A percentile compares a stretch with the other conserved stretches of the same genome.
phyloP scores from a whole-genome alignment of 257 asterid genomes.

The Ehretia macrophylla region DNA sequence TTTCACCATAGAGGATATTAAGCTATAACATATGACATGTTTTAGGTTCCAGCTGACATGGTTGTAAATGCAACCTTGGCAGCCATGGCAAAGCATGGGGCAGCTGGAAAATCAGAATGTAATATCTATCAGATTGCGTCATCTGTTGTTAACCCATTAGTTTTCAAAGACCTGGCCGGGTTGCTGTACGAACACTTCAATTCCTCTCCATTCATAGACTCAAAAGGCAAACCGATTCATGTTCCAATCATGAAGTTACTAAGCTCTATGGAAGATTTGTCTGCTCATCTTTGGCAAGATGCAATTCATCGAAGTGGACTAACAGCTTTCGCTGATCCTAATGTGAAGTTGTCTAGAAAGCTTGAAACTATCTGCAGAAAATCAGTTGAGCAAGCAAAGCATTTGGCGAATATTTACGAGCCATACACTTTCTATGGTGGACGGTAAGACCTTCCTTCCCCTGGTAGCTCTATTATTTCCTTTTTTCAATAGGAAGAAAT shows the following conservation, averaged over 20 bases:
- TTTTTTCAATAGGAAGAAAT: not conserved
- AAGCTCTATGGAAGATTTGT: slow-evolving; percentile 84
- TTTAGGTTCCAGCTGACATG: slow-evolving; percentile 94
- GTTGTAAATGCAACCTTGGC: slow-evolving; percentile 94
- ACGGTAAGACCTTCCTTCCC: slow-evolving; percentile 40
- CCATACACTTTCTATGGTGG: slow-evolving; percentile 91
- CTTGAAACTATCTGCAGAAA: slow-evolving; percentile 65
- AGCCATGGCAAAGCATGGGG: slow-evolving; percentile 94
- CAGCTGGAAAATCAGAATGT: slow-evolving; percentile 44
- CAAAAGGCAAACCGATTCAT: slow-evolving; percentile 60
- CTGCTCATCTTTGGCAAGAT: slow-evolving; percentile 73
- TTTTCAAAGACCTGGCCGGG: slow-evolving; percentile 59
- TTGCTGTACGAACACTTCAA: slow-evolving; percentile 68
- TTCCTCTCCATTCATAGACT: slow-evolving; percentile 58
- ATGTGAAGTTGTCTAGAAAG: slow-evolving; percentile 49
- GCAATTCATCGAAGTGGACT: slow-evolving; percentile 50
- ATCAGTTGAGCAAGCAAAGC: slow-evolving; percentile 80
- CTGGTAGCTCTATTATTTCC: not conserved
- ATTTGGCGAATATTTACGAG: slow-evolving; percentile 74
- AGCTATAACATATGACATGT: not conserved
- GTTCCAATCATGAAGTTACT: slow-evolving; percentile 76
- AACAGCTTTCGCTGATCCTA: slow-evolving; percentile 45
- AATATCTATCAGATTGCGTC: slow-evolving; percentile 73
- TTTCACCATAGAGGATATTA: too few species aligned
- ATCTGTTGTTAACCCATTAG: slow-evolving; percentile 79